Conservation (phyloP, 305 asterid genomes). For the Fraxinus albicans region DNA sequence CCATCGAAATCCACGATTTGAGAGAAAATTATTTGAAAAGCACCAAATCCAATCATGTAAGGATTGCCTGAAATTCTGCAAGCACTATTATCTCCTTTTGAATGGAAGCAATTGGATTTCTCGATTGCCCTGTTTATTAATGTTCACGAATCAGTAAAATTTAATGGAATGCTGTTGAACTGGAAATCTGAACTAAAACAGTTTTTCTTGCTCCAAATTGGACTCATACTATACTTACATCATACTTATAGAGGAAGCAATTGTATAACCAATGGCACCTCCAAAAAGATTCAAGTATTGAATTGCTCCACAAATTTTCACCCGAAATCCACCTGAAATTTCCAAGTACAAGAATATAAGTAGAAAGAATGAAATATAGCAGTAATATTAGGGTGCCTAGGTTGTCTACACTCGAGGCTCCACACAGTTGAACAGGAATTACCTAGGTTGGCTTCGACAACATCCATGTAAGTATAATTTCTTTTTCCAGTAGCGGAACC, state of each 20-base stretch:
- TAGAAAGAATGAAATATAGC: neutral
- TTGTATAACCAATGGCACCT: conserved; percentile 50
- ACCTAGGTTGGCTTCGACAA: conserved; percentile 47
- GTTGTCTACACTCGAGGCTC: neutral
- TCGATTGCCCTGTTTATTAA: conserved; percentile 36
- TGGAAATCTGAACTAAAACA: neutral
- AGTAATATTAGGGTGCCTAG: neutral
- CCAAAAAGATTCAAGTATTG: conserved; percentile 83
- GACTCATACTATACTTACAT: conserved; percentile 27
- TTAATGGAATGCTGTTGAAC: neutral
- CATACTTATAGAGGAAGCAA: conserved; percentile 49
- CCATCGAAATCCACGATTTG: conserved; percentile 42
- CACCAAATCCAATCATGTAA: conserved; percentile 44
- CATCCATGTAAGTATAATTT: conserved; percentile 53
- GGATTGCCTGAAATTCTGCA: conserved; percentile 39
- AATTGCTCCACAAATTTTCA: conserved; percentile 49
- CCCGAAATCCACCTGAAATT: conserved; percentile 41
- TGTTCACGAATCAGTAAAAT: neutral
- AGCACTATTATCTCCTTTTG: conserved; percentile 31
- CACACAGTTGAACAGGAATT: neutral
- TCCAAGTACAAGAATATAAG: neutral
- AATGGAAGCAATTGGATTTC: conserved; percentile 40
- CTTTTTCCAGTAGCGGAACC: conserved; percentile 29
- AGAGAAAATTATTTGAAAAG: conserved; percentile 34
- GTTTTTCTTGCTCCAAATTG: neutral